Evolutionary conservation across 2,329 filamentous ascomycete genomes (phyloP).

Genomic region (Dactylonectria macrodidyma): DNA sequence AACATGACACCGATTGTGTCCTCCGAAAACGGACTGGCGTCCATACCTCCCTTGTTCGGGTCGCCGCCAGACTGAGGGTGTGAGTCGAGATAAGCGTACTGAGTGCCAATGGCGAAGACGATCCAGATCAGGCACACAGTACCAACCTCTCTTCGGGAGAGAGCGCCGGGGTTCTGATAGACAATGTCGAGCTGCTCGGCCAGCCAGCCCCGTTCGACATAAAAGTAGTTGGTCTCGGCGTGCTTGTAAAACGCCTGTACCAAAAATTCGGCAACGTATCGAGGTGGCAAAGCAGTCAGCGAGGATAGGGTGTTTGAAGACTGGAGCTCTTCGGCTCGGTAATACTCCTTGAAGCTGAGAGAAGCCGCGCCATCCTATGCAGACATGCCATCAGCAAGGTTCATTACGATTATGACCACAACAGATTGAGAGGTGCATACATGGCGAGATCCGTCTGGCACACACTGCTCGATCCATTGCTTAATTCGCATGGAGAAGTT

Average conservation of each 20-base stretch:
- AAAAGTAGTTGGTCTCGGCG: slow-evolving; percentile 65
- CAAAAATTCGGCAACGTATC: slow-evolving; percentile 63
- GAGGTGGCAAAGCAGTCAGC: slow-evolving; percentile 60
- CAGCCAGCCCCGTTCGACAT: slow-evolving; percentile 62
- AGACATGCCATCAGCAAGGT: slow-evolving; percentile 14
- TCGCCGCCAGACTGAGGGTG: slow-evolving; percentile 39
- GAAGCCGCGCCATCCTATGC: slow-evolving; percentile 47
- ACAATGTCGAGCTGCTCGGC: slow-evolving; percentile 56
- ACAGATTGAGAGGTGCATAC: slow-evolving; percentile 39
- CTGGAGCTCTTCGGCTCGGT: slow-evolving; percentile 62
- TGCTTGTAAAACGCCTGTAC: slow-evolving; percentile 64
- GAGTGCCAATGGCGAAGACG: slow-evolving; percentile 65
- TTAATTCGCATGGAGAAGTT: slow-evolving; percentile 68
- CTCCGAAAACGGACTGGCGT: slow-evolving; percentile 57
- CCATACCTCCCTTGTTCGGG: slow-evolving; percentile 34
- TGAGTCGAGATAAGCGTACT: slow-evolving; percentile 65
- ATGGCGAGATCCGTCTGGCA: slow-evolving; percentile 46
- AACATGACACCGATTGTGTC: slow-evolving; percentile 69
- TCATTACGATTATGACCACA: neutral
- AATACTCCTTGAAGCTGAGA: slow-evolving; percentile 58
- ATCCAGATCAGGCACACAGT: slow-evolving; percentile 62
- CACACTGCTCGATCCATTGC: slow-evolving; percentile 62
- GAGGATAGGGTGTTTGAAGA: slow-evolving; percentile 57
- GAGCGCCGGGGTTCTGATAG: slow-evolving; percentile 56
- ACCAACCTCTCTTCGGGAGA: slow-evolving; percentile 59